These are phyloP conservation scores for Punica granatum DNA, from an alignment of 345 rosid species.

Conservation along the genomic window DNA sequence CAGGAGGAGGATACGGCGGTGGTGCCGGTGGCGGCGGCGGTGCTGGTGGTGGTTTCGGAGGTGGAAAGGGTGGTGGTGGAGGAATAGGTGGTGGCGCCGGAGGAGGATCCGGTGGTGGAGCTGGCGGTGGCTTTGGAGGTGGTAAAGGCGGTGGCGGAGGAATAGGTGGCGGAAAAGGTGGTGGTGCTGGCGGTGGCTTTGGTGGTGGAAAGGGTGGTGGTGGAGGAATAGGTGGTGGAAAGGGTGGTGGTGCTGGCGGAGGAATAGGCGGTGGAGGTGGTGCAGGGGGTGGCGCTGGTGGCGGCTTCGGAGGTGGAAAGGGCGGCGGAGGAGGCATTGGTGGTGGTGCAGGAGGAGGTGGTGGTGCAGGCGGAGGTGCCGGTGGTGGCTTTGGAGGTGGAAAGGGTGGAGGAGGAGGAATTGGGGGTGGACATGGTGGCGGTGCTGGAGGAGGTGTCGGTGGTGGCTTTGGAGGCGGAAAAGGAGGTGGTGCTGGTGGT, in stretches of 20 bases:
- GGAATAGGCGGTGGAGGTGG: background rate
- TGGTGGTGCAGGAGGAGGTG: background rate
- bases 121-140: background rate
- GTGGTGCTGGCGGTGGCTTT: background rate
- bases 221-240: background rate
- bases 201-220: background rate
- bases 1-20: background rate
- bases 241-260: background rate
- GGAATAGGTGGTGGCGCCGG: background rate
- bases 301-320: background rate
- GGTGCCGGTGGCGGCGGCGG: background rate
- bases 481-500: background rate
- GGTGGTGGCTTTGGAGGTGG: conserved; percentile 4
- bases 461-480: background rate
- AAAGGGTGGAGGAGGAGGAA: background rate
- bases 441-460: background rate
- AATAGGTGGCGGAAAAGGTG: background rate
- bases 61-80: background rate
- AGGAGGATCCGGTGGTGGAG: background rate
- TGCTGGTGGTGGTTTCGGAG: background rate
- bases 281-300: background rate
- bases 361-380: background rate
- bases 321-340: background rate
- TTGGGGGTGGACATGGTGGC: background rate
- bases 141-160: background rate